Evolutionary conservation across 352 stramenopile genomes (phyloP), one percentile per base, ranked within the genome.

Genomic region (Globisporangium abappressorium): DNA sequence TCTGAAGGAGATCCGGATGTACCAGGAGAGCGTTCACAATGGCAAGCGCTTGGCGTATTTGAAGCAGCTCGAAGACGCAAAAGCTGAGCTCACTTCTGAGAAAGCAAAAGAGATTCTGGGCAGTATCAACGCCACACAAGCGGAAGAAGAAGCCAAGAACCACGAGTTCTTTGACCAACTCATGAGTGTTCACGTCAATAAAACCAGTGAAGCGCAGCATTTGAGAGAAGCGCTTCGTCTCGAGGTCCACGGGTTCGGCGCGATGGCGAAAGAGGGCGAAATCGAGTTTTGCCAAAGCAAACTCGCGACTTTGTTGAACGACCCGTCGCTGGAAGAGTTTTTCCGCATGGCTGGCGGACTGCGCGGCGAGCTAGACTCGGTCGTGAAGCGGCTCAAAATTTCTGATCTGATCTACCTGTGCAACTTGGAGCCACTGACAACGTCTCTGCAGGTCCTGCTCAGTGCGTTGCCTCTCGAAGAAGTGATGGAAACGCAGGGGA

Each of bases 401-500:
- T 64, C 82, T 3, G 78, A 95, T 53, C 83, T 98, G 41, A 95
- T 97, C 47, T 96, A 97, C 76, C 70, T 75, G 26, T 57, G 65
- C 6, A 80, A 92, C 20, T 14, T 97, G 43, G 57, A 67, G 5
- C 69, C 79, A 5, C 49, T 93, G n/a, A 47, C 68, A 6, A 61
- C 53, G 15, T 77, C 69, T 0, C 54, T 93, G 2, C 55, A 56
- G 1, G 36, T 88, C 14, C 55, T 97, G 24, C 58, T 90, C 2
- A 93, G 85, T 62, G 84, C 88, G 1, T 33, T 92, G 15, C 81
- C 85, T 2, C 65, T 97, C 12, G 78, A 80, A 57, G 54, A 34
- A 20, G 71, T 94, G 22, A 87, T 96, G 72, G 89, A 95, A 54
- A 72, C 72, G 9, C 87, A 97, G 65, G 91, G 91, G 46, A 97